Conservation (phyloP, 495 filamentous ascomycete species). For the Podospora fimiseda region DNA sequence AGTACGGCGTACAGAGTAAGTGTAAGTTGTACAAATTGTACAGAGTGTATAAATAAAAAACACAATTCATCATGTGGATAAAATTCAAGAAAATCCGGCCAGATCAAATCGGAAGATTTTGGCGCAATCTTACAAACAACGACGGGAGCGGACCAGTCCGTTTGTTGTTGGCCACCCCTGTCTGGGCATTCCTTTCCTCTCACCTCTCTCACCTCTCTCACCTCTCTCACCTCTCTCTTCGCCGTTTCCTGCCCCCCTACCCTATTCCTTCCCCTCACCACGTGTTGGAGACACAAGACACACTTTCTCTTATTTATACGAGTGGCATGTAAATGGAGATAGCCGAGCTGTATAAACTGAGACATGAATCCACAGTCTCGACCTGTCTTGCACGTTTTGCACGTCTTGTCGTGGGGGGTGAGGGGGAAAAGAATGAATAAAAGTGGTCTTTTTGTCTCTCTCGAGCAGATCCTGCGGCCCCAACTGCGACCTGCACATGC, state of each 20-base stretch:
- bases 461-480: slow-evolving; percentile 24
- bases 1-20: too few relatives aligned
- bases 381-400: too few relatives aligned
- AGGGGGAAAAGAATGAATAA: too few relatives aligned
- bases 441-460: too few relatives aligned
- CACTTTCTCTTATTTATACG: too few relatives aligned
- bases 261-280: background rate
- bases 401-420: background rate
- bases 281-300: background rate
- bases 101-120: background rate
- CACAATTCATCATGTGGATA: background rate
- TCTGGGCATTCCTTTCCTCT: too few relatives aligned
- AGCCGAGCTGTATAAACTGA: background rate
- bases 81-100: too few relatives aligned
- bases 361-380: background rate
- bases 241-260: too few relatives aligned
- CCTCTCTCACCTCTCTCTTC: too few relatives aligned
- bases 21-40: too few relatives aligned
- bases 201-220: too few relatives aligned
- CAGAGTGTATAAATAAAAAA: too few relatives aligned
- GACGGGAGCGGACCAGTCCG: background rate
- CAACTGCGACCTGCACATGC: slow-evolving; percentile 22
- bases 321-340: background rate
- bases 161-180: background rate
- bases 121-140: background rate